These are phyloP conservation scores for Kuraishia floccosa DNA, from an alignment of 805 yeast genomes.

Conservation along the genomic window DNA sequence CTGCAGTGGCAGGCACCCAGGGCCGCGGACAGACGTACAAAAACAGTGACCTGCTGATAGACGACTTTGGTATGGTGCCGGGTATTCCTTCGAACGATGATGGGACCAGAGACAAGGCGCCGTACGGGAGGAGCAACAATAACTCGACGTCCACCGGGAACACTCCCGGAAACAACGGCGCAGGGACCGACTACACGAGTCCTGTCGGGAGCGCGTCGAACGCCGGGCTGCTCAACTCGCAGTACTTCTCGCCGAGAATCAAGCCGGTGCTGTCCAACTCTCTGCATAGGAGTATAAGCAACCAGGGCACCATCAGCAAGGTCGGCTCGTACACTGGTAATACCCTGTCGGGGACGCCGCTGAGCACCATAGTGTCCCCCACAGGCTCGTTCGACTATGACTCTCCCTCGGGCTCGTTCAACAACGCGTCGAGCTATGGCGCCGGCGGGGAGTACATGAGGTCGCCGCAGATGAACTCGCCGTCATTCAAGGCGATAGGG, in stretches of 20 bases:
- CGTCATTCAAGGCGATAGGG: slow-evolving; percentile 18
- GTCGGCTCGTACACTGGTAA: slow-evolving; percentile 17
- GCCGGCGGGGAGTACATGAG: slow-evolving; percentile 17
- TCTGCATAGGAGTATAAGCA: slow-evolving; percentile 10
- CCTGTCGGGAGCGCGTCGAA: too few species aligned
- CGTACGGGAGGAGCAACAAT: too few species aligned
- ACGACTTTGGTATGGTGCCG: too few species aligned
- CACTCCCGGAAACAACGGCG: too few species aligned
- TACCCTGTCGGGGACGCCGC: too few species aligned
- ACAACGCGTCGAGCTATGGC: slow-evolving; percentile 13
- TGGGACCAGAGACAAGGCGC: neutral
- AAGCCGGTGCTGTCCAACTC: slow-evolving; percentile 7
- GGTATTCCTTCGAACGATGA: neutral
- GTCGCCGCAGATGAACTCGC: slow-evolving; percentile 23
- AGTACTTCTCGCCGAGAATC: slow-evolving; percentile 17
- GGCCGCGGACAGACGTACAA: too few species aligned
- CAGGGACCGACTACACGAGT: too few species aligned
- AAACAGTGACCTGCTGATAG: too few species aligned
- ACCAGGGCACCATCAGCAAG: slow-evolving; percentile 14
- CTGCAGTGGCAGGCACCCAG: neutral
- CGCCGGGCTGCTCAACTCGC: slow-evolving; percentile 9
- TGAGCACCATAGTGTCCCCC: slow-evolving; percentile 21
- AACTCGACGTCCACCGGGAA: too few species aligned
- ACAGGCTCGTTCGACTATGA: slow-evolving; percentile 14
- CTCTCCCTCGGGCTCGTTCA: slow-evolving; percentile 22